These are phyloP conservation scores for Suillus americanus DNA, from an alignment of 768 basidiomycete genomes.

Conservation along the genomic window DNA sequence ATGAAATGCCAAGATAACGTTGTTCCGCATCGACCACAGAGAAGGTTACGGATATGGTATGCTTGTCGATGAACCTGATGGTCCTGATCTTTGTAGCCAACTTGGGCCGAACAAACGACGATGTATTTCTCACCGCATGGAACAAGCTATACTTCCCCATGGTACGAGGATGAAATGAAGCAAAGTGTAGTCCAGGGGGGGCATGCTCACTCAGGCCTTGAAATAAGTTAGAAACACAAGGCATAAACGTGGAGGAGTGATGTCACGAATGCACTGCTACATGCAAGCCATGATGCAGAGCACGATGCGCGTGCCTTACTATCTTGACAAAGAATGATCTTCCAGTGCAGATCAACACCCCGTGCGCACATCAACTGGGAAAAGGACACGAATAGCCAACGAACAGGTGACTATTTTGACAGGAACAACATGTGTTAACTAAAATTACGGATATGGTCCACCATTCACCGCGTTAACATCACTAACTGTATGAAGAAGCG, in stretches of 20 bases:
- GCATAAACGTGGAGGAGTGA: slow-evolving; percentile 15
- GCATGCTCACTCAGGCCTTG: slow-evolving; percentile 5
- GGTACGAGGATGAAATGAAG: slow-evolving; percentile 2
- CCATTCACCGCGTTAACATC: slow-evolving; percentile 1
- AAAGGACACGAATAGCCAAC: background rate
- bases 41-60: slow-evolving; percentile 1
- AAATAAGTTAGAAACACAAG: slow-evolving; percentile 9
- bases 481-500: background rate
- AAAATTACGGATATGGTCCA: background rate
- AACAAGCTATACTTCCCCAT: slow-evolving; percentile 1
- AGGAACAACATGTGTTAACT: slow-evolving; percentile 5
- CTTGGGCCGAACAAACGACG: background rate
- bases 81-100: background rate
- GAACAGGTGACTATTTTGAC: slow-evolving; percentile 5
- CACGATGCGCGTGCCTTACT: slow-evolving; percentile 24
- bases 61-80: background rate
- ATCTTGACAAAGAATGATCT: slow-evolving; percentile 13
- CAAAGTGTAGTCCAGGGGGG: background rate
- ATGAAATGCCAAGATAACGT: slow-evolving; percentile 4
- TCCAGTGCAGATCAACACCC: background rate
- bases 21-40: background rate
- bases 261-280: slow-evolving; percentile 23
- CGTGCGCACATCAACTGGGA: background rate
- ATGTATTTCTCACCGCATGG: background rate
- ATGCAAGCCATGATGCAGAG: slow-evolving; percentile 25